These are phyloP conservation scores for Volutella citrinella DNA, from an alignment of 2,329 filamentous ascomycete species.

Conservation along the genomic window DNA sequence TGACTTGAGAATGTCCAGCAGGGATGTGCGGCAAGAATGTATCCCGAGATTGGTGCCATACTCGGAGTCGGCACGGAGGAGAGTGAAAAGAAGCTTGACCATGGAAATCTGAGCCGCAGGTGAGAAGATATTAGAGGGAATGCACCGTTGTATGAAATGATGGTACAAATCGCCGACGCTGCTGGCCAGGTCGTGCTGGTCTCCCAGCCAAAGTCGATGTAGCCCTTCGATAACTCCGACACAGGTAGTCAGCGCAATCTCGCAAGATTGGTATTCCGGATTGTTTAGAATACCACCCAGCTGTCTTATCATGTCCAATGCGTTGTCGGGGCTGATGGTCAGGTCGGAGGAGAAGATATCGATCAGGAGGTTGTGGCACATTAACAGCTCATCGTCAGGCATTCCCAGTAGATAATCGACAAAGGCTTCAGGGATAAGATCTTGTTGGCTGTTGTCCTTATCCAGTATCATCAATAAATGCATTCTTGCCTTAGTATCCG, in stretches of 20 bases:
- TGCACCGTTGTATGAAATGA: constrained; percentile 67
- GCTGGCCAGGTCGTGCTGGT: constrained; percentile 58
- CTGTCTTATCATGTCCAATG: constrained; percentile 45
- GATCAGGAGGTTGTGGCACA: constrained; percentile 46
- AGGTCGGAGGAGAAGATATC: constrained; percentile 56
- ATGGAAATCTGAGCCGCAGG: constrained; percentile 64
- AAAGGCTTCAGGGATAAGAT: constrained; percentile 48
- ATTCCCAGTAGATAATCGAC: constrained; percentile 48
- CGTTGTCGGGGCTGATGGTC: constrained; percentile 44
- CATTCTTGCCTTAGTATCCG: constrained; percentile 45
- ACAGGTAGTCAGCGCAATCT: constrained; percentile 66
- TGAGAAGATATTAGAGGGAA: constrained; percentile 69
- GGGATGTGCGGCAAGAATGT: constrained; percentile 62
- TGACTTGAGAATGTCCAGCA: constrained; percentile 69
- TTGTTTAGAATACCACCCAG: constrained; percentile 50
- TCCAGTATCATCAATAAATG: constrained; percentile 42
- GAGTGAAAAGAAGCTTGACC: constrained; percentile 63
- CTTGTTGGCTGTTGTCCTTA: constrained; percentile 43
- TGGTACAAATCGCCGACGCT: constrained; percentile 73
- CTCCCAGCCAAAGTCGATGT: constrained; percentile 60
- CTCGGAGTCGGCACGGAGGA: constrained; percentile 64
- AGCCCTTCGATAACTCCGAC: constrained; percentile 67
- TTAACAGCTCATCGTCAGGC: constrained; percentile 51
- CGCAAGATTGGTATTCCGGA: constrained; percentile 67
- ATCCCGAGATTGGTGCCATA: constrained; percentile 61